A percentile compares a stretch with the other conserved stretches of the same genome.
These are phyloP conservation scores for Aciculosporium take DNA, from an alignment of 2,329 filamentous ascomycete genomes.

Conservation along the genomic window DNA sequence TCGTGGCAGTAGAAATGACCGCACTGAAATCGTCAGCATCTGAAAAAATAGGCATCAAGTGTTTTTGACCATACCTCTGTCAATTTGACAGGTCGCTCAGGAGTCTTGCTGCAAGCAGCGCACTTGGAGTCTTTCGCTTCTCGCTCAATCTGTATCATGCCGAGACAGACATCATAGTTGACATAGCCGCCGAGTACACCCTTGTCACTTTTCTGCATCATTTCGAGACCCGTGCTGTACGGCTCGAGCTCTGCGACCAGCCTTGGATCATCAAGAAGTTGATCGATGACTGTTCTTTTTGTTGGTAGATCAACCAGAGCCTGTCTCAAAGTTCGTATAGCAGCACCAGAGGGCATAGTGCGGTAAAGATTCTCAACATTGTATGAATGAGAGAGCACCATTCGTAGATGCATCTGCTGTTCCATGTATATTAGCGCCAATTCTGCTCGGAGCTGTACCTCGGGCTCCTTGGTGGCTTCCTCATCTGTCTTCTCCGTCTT, in stretches of 20 bases:
- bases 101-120: constrained; percentile 3
- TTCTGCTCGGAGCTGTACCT: neutral
- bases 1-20: constrained; percentile 17
- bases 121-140: constrained; percentile 1
- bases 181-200: constrained; percentile 10
- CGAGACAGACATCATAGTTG: constrained; percentile 10
- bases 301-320: neutral
- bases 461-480: neutral
- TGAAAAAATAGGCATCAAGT: neutral
- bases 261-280: constrained; percentile 2
- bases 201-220: neutral
- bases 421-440: neutral
- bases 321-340: neutral
- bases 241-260: neutral
- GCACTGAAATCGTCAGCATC: constrained; percentile 16
- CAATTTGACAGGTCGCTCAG: accelerated
- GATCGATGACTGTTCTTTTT: constrained; percentile 4
- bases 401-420: neutral
- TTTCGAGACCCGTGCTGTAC: constrained; percentile 8
- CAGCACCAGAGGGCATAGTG: neutral
- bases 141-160: constrained; percentile 7
- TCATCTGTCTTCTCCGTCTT: neutral
- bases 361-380: constrained; percentile 16
- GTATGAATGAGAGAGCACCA: constrained; percentile 15
- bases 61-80: neutral